Percentiles rank a stretch among this genome's conserved stretches.
Conservation (phyloP, 2,329 filamentous ascomycete species). For the Clarireedia paspali region DNA sequence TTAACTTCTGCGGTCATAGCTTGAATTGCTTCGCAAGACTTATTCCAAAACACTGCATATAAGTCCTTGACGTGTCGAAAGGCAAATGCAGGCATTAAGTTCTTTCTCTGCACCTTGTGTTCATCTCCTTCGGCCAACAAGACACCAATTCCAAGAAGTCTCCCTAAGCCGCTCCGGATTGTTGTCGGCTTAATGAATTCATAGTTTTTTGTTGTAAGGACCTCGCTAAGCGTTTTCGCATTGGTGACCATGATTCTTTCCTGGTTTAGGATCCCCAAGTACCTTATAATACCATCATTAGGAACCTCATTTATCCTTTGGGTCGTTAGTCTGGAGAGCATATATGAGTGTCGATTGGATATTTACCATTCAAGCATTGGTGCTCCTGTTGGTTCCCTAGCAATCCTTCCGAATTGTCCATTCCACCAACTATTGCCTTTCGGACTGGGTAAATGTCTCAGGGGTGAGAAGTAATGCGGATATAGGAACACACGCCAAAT, state of each 20-base stretch:
- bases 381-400: constrained; percentile 33
- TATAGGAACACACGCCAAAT: constrained; percentile 44
- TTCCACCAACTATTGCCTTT: constrained; percentile 36
- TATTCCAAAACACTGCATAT: constrained; percentile 78
- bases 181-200: constrained; percentile 57
- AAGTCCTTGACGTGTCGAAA: constrained; percentile 80
- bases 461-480: constrained; percentile 48
- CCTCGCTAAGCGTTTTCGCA: constrained; percentile 60
- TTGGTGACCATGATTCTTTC: constrained; percentile 56
- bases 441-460: constrained; percentile 49
- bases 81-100: constrained; percentile 75
- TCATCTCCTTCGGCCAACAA: constrained; percentile 85
- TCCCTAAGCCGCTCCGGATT: constrained; percentile 47
- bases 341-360: not conserved
- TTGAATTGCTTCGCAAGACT: constrained; percentile 59
- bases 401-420: constrained; percentile 35
- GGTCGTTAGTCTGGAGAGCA: not conserved
- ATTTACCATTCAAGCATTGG: constrained; percentile 31
- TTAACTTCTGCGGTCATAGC: constrained; percentile 49
- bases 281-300: constrained; percentile 63
- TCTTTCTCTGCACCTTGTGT: constrained; percentile 74
- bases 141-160: constrained; percentile 62
- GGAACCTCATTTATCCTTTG: constrained; percentile 51
- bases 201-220: constrained; percentile 62
- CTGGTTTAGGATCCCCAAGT: constrained; percentile 52